Evolutionary conservation across 345 rosid genomes (phyloP), one percentile per base, ranked within the genome.

Genomic region (Dipteronia sinensis): DNA sequence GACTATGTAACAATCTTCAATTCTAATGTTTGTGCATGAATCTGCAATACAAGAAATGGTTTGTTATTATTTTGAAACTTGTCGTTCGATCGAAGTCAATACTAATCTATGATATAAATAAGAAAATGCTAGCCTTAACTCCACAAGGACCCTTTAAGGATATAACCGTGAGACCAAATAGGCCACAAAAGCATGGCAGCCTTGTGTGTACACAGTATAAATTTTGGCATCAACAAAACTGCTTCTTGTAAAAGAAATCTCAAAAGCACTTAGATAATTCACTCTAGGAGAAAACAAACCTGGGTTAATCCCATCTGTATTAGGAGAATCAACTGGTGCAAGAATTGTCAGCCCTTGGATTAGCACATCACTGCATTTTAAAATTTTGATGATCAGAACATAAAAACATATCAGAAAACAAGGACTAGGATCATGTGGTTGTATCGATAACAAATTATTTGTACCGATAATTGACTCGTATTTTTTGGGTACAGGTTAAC

Each of bases 241-340:
- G 27, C 64, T 59, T 20, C 2, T 22, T 7, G 64, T 27, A 8
- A 51, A 13, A 4, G 31, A 46, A 31, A 64, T 67, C 16, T 11
- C 46, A 12, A 5, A 7, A 10, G 44, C 11, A 34, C 42, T 27
- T 27, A 44, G 1, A 2, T 63, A 9, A 23, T 10, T 25, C 10
- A 3, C 7, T 13, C 16, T 67, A 38, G 44, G 13, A 22, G 1
- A 20, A 71, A 16, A 58, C 62, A 47, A 55, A 94, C 96, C 94
- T 76, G 97, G 98, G 78, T 91, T 68, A n/a, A 95, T 89, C 58
- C 98, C 98, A 81, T 93, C 98, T 1, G 98, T 92, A 53, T 93
- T 95, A 2, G 97, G 97, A 20, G 86, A 84, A n/a, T 78, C 82
- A 38, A 90, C 78, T 7, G 98, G 98, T 13, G 97, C 94, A 19